Evolutionary conservation across 108 stramenopile species (phyloP), one percentile per base, ranked within the genome.

Genomic region (Cyclotella cryptica): DNA sequence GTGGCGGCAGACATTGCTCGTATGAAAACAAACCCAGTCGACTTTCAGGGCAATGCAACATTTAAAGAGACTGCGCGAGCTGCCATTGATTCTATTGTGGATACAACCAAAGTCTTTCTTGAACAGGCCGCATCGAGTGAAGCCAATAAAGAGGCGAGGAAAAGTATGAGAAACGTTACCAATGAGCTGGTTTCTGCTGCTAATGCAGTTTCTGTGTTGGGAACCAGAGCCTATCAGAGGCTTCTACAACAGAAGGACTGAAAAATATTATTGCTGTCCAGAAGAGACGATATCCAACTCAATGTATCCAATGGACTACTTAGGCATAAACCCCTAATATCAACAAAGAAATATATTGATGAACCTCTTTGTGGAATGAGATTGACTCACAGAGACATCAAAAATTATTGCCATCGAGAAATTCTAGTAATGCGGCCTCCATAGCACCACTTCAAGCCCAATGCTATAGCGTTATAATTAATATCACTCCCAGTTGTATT

Each of bases 121-220:
- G 45, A 66, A 2, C 43, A 44, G 22, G 65, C 65, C 45, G 3
- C 44, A 1, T 44, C 44, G 2, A 66, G 26, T 46, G 65, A 66
- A 8, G 22, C 42, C 6, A 26, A 19, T 10, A 66, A 22, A 1
- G 45, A 66, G 21, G 65, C 65, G 0, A n/a, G 26, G 8, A 22
- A 26, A 22, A 66, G 26, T 22, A 18, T 66, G 9, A 14, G 7
- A n/a, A 44, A 66, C 46, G 43, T 44, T 6, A 65, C 64, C 15
- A 43, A 66, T 41, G 65, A 46, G 1, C 45, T 66, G 44, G 22
- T 46, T n/a, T 26, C 65, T 14, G 65, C 45, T 44, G 65, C 44
- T 11, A 66, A 66, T 44, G 43, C 44, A 7, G 43, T 66, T 41
- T 22, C 42, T 10, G 42, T 41, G 12, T 41, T 65, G 21, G 65